Conservation (phyloP, 2,329 filamentous ascomycete genomes). For the Pestalotiopsis sp. region DNA sequence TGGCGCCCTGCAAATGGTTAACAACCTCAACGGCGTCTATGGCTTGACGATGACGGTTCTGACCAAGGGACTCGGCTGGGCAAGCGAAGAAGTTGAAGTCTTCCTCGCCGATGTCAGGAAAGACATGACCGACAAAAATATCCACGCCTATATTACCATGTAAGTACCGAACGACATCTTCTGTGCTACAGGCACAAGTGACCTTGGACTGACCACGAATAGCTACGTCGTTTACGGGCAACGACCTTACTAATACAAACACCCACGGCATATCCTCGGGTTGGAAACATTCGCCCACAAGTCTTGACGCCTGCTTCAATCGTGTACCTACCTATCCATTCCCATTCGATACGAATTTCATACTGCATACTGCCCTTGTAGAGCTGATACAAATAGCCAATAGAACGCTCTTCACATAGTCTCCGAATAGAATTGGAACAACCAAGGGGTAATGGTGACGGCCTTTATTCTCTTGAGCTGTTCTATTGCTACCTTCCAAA, state of each 20-base stretch:
- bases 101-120: conserved; percentile 33
- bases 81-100: conserved; percentile 31
- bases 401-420: not conserved
- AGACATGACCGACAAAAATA: conserved; percentile 30
- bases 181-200: not conserved
- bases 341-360: not conserved
- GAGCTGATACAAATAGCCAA: not conserved
- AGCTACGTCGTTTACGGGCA: conserved; percentile 10
- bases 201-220: not conserved
- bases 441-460: not conserved
- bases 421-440: not conserved
- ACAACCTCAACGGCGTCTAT: conserved; percentile 34
- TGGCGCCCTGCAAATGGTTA: conserved; percentile 36
- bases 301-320: not conserved
- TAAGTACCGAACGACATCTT: conserved; percentile 18
- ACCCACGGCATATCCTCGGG: not conserved
- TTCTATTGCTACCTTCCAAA: conserved; percentile 9
- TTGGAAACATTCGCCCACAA: not conserved
- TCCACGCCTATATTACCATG: conserved; percentile 34
- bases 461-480: not conserved
- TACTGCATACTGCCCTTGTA: not conserved
- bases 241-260: not conserved
- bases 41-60: conserved; percentile 34
- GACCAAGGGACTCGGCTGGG: conserved; percentile 32
- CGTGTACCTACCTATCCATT: not conserved